These are phyloP conservation scores for Curvularia spicifera DNA, from an alignment of 2,329 filamentous ascomycete genomes.

Conservation along the genomic window DNA sequence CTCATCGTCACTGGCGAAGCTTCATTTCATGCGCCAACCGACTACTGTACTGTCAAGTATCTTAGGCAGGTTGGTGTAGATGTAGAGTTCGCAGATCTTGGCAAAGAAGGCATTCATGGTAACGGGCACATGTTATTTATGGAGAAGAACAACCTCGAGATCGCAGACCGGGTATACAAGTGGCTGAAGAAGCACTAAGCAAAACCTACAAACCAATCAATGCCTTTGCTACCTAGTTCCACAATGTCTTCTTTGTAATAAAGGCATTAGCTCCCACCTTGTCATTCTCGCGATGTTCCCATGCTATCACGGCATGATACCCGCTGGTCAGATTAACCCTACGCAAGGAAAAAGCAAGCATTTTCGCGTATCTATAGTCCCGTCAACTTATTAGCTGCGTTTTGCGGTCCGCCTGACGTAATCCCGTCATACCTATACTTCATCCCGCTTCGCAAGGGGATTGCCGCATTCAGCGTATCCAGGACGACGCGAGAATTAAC, in stretches of 20 bases:
- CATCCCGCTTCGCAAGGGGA: not conserved
- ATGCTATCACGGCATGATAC: not conserved
- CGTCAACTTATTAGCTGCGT: not conserved
- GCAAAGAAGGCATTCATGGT: conserved; percentile 8
- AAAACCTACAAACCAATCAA: not conserved
- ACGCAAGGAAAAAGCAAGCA: not conserved
- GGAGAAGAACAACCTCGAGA: conserved; percentile 9
- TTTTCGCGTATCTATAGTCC: not conserved
- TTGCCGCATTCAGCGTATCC: not conserved
- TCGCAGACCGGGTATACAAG: conserved; percentile 5
- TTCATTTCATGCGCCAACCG: conserved; percentile 50
- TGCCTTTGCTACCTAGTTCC: not conserved
- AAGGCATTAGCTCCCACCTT: not conserved
- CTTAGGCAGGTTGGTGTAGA: conserved; percentile 51
- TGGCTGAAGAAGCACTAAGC: conserved; percentile 4
- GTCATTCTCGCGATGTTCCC: not conserved
- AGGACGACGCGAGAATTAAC: too few relatives aligned
- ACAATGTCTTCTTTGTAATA: not conserved
- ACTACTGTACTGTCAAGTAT: conserved; percentile 61
- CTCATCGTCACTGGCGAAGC: conserved; percentile 60
- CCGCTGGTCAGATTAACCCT: not conserved
- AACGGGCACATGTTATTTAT: conserved; percentile 12
- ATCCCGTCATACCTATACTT: not conserved
- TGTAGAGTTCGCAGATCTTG: conserved; percentile 15
- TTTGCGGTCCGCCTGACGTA: not conserved